Conservation (phyloP, 1,284 basidiomycete genomes). For the Ustilago esculenta region DNA sequence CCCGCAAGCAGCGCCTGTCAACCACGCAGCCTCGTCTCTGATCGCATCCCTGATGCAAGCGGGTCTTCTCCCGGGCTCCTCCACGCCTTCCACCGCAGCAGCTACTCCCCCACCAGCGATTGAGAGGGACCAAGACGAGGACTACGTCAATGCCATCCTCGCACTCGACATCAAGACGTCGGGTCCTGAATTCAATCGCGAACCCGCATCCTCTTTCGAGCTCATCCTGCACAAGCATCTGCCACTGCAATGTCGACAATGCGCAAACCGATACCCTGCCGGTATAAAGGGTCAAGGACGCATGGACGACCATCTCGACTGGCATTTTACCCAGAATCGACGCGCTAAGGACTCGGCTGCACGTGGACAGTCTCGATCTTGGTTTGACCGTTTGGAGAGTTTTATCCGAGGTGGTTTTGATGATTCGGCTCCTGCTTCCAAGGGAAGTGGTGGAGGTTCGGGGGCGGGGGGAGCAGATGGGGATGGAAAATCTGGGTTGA, state of each 20-base stretch:
- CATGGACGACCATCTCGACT: conserved; percentile 90
- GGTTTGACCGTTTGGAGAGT: conserved; percentile 84
- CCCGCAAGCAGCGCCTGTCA: conserved; percentile 1
- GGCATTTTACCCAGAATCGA: conserved; percentile 95
- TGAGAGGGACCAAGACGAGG: conserved; percentile 67
- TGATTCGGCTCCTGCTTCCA: conserved; percentile 44
- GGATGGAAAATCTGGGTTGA: conserved; percentile 56
- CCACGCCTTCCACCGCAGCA: conserved; percentile 41
- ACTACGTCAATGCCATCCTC: conserved; percentile 79
- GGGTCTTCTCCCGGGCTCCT: conserved; percentile 53
- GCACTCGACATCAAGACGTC: conserved; percentile 76
- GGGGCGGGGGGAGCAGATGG: conserved; percentile 54
- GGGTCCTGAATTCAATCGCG: conserved; percentile 79
- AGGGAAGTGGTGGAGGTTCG: background rate
- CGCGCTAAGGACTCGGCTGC: conserved; percentile 84
- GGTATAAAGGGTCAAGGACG: conserved; percentile 77
- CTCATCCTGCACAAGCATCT: conserved; percentile 70
- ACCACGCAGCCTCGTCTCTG: conserved; percentile 44
- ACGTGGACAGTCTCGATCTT: conserved; percentile 87
- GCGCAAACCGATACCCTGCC: conserved; percentile 85
- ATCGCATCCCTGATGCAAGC: conserved; percentile 61
- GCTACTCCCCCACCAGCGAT: conserved; percentile 67
- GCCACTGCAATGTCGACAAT: conserved; percentile 89
- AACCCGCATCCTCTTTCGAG: conserved; percentile 68
- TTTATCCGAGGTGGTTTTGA: conserved; percentile 67